Evolutionary conservation across 2,329 filamentous ascomycete species (phyloP), one percentile per base, ranked within the genome.

Genomic region (Chrysosporium queenslandicum): DNA sequence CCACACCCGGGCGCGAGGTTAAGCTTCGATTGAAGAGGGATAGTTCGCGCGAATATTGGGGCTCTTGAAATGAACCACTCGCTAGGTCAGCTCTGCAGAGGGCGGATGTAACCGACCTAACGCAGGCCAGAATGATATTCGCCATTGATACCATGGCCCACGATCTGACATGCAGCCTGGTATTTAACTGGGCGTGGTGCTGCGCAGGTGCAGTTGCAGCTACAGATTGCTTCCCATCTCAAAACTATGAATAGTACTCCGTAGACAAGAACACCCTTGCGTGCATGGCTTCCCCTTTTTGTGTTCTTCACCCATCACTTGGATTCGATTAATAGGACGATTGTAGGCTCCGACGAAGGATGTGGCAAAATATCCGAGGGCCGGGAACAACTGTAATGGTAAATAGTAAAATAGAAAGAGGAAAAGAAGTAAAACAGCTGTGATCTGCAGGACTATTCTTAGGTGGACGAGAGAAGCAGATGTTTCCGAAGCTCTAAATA

Each of bases 401-500:
- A 20, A 3, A n/a, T 6, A 18, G 1, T 39, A 12, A 18, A 18
- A 20, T 4, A 18, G 36, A 7, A 9, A 18, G n/a, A 5, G n/a
- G n/a, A 18, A 39, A 39, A 18, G 4, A 5, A 5, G n/a, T 6
- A 39, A 18, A 16, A 29, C 14, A 4, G 5, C 23, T 23, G 14
- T 29, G 32, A 48, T 39, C 46, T 12, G 32, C 46, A n/a, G n/a
- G 46, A 39, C 34, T 40, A 48, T 48, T 39, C 46, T 40, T 48
- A 39, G 46, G 14, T 4, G 11, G 16, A 14, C 8, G 25, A 16
- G 36, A 25, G 14, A 30, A 34, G 20, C 43, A 5, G 27, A 41
- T 50, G 36, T 42, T 41, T 36, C 37, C 39, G 27, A 18, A 43
- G 21, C 29, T 36, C 7, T 43, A 43, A 43, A 25, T 42, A 50